These are phyloP conservation scores for Aspergillus terreus DNA, from an alignment of 2,329 filamentous ascomycete genomes.

Conservation along the genomic window DNA sequence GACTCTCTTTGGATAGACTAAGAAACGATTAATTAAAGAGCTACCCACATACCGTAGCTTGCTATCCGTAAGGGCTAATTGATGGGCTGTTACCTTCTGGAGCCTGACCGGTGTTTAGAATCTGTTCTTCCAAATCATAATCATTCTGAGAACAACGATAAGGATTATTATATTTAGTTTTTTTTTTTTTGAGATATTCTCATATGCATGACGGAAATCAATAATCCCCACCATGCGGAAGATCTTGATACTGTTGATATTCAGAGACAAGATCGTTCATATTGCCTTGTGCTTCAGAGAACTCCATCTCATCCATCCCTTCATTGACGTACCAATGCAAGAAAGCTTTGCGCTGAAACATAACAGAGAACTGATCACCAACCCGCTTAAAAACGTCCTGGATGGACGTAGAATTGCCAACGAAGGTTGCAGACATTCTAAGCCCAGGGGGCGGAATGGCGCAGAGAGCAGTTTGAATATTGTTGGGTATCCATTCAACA, in stretches of 20 bases:
- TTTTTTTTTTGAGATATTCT: no score
- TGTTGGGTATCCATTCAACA: slow-evolving; percentile 99
- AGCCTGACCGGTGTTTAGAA: no score
- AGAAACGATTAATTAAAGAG: no score
- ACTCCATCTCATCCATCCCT: slow-evolving; percentile 99
- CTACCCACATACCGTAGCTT: no score
- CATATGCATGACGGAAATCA: no score
- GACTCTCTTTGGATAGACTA: no score
- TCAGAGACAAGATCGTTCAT: slow-evolving; percentile 99
- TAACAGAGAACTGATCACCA: slow-evolving; percentile 98
- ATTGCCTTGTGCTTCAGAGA: slow-evolving; percentile 99
- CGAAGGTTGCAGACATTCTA: slow-evolving; percentile 98
- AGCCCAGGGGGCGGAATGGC: slow-evolving; percentile 95
- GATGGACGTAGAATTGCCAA: slow-evolving; percentile 98
- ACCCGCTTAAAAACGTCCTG: slow-evolving; percentile 99
- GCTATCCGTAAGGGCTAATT: no score
- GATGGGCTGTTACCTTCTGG: no score
- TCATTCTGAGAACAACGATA: no score
- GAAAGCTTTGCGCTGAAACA: slow-evolving; percentile 99
- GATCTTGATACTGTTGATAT: slow-evolving; percentile 99
- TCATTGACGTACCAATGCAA: slow-evolving; percentile 99
- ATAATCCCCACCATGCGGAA: background rate
- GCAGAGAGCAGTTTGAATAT: slow-evolving; percentile 98
- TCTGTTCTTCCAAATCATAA: no score
- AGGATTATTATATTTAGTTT: no score